Conservation (phyloP, 257 asterid genomes). For the Knoxia roxburghii region DNA sequence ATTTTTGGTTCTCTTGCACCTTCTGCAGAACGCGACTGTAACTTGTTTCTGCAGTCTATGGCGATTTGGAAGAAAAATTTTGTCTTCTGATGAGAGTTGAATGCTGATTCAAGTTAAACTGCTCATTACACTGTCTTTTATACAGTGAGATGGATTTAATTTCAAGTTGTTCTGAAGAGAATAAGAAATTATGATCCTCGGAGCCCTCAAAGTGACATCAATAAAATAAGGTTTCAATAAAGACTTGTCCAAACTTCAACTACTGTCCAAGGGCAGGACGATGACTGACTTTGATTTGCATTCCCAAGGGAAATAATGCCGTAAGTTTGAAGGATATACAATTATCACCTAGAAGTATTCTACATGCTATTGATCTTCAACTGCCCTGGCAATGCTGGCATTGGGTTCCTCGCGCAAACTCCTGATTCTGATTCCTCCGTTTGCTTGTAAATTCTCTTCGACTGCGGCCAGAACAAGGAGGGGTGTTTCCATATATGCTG, state of each 20-base stretch:
- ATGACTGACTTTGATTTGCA: too few relatives aligned
- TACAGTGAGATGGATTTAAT: neutral
- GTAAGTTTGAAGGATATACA: too few relatives aligned
- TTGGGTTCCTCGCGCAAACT: too few relatives aligned
- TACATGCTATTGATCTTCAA: too few relatives aligned
- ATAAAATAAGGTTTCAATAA: too few relatives aligned
- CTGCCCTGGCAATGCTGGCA: too few relatives aligned
- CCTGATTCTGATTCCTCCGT: too few relatives aligned
- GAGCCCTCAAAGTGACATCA: too few relatives aligned
- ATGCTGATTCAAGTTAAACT: neutral
- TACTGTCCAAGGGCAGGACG: neutral
- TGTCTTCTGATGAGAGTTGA: neutral
- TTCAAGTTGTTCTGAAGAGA: neutral
- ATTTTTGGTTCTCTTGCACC: conserved; percentile 2
- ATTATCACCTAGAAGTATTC: too few relatives aligned
- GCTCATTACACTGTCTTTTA: neutral
- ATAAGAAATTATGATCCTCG: neutral
- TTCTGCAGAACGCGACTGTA: neutral
- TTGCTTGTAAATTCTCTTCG: too few relatives aligned
- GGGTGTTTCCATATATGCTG: neutral
- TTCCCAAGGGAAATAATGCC: too few relatives aligned
- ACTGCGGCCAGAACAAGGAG: neutral
- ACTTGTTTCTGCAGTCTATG: neutral
- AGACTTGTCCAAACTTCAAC: too few relatives aligned
- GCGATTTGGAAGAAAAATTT: conserved; percentile 7